Conservation (phyloP, 2,329 filamentous ascomycete genomes). For the Diaporthe sp. region DNA sequence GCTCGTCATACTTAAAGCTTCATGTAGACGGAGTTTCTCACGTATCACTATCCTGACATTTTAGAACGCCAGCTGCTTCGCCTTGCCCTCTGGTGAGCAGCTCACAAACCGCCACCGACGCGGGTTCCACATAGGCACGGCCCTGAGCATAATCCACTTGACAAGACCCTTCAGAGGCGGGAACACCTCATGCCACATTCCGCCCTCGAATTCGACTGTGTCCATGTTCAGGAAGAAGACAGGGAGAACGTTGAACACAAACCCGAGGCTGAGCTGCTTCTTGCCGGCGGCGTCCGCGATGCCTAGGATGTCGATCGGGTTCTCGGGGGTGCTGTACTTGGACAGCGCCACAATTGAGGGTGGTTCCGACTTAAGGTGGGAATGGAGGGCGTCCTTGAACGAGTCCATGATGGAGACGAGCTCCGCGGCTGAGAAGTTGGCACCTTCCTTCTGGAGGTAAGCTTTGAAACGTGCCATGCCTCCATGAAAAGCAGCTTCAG, state of each 20-base stretch:
- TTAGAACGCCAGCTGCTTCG: conserved; percentile 41
- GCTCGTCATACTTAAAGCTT: too few relatives aligned
- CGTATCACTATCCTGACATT: neutral
- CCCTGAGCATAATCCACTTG: conserved; percentile 40
- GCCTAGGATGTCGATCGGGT: conserved; percentile 44
- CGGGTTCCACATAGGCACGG: conserved; percentile 43
- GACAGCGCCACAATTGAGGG: conserved; percentile 43
- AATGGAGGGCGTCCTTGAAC: conserved; percentile 43
- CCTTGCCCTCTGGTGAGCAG: conserved; percentile 41
- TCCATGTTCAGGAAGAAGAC: conserved; percentile 48
- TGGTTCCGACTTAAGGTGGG: conserved; percentile 44
- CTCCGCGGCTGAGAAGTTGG: conserved; percentile 33
- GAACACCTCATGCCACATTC: conserved; percentile 47
- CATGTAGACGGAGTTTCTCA: too few relatives aligned
- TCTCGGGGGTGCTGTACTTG: conserved; percentile 44
- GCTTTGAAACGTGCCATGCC: conserved; percentile 2
- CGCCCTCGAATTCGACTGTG: conserved; percentile 44
- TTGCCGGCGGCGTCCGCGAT: conserved; percentile 45
- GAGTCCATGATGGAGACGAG: conserved; percentile 44
- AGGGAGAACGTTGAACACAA: conserved; percentile 45
- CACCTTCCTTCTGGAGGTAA: conserved; percentile 15
- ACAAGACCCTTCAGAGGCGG: conserved; percentile 40
- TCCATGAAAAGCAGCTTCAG: neutral
- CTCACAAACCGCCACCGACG: conserved; percentile 45
- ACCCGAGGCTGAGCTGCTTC: conserved; percentile 43